phyloP scores from a whole-genome alignment of 345 rosid species.

The Noccaea caerulescens region DNA sequence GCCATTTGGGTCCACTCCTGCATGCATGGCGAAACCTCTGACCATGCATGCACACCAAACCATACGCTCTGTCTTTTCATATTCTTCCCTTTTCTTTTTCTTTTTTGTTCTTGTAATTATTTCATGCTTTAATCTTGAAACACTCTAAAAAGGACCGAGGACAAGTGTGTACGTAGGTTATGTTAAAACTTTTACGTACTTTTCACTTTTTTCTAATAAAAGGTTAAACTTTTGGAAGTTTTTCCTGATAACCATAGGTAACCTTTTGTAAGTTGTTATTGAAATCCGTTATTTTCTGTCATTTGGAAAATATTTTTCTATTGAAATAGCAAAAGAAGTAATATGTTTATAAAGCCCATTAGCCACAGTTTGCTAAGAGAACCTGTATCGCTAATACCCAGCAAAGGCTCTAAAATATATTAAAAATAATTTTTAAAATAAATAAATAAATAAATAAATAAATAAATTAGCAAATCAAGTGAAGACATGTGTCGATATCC shows the following conservation, averaged over 20 bases:
- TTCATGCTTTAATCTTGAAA: conserved; percentile 7
- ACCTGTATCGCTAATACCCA: no score
- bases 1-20: conserved; percentile 40
- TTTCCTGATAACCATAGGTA: not conserved
- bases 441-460: no score
- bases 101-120: not conserved
- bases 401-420: no score
- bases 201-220: not conserved
- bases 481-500: no score
- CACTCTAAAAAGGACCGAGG: not conserved
- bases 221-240: not conserved
- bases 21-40: conserved; percentile 39
- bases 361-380: not conserved
- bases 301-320: not conserved
- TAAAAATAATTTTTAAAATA: no score
- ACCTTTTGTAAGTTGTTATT: not conserved
- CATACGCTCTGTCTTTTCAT: conserved; percentile 37
- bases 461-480: no score
- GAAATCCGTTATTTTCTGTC: not conserved
- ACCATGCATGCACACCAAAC: conserved; percentile 38
- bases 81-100: not conserved
- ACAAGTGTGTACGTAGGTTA: conserved; percentile 14
- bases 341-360: not conserved
- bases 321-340: not conserved
- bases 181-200: not conserved